Conservation (phyloP, 305 asterid species). For the Nicotiana rustica region DNA sequence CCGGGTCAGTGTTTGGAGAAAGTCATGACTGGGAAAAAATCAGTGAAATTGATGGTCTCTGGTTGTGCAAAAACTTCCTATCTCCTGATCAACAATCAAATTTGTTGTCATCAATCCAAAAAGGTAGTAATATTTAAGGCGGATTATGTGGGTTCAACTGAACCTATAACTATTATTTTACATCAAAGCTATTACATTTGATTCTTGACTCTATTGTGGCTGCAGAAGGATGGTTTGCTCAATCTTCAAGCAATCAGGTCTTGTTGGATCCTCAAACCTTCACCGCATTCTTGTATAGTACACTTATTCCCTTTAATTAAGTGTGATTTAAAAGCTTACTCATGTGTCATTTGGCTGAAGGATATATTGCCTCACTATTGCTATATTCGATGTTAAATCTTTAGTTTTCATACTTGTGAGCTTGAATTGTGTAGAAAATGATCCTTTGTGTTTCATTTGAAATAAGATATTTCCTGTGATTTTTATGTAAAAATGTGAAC, state of each 20-base stretch:
- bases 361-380: neutral
- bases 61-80: conserved; percentile 71
- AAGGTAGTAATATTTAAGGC: conserved; percentile 48
- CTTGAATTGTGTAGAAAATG: neutral
- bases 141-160: neutral
- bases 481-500: neutral
- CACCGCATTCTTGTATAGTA: neutral
- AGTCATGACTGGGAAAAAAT: conserved; percentile 67
- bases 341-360: neutral
- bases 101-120: conserved; percentile 62
- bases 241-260: conserved; percentile 80
- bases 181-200: neutral
- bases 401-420: neutral
- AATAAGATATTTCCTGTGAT: neutral
- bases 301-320: neutral
- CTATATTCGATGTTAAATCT: neutral
- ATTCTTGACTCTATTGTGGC: conserved; percentile 35
- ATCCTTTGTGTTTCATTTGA: neutral
- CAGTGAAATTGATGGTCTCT: conserved; percentile 72
- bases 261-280: neutral
- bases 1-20: conserved; percentile 49
- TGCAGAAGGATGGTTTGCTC: conserved; percentile 86
- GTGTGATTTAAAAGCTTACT: neutral
- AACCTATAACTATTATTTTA: too few relatives aligned
- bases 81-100: conserved; percentile 66